Conservation (phyloP, 177 flowering plant species). For the Vitis hybrid region DNA sequence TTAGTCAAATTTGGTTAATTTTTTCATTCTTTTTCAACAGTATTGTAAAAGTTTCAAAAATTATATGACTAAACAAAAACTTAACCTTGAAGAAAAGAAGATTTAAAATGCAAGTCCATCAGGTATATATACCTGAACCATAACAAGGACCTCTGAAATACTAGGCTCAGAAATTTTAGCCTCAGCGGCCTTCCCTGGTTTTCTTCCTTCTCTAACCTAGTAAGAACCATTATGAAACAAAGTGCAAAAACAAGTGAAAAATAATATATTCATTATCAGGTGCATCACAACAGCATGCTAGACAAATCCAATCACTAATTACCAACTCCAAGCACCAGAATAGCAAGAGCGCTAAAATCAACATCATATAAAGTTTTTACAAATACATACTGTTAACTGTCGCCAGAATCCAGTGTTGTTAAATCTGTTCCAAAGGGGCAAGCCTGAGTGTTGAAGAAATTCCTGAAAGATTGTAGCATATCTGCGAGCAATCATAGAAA, state of each 20-base stretch:
- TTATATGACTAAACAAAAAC: not conserved
- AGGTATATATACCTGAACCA: constrained; percentile 69
- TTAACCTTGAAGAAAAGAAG: not conserved
- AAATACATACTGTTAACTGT: constrained; percentile 72
- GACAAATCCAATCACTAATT: not conserved
- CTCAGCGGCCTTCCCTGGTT: constrained; percentile 29
- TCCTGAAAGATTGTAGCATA: constrained; percentile 82
- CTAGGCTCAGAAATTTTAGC: constrained; percentile 36
- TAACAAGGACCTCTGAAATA: constrained; percentile 85
- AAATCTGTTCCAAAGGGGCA: constrained; percentile 90
- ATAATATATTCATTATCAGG: not conserved
- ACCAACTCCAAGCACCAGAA: not conserved
- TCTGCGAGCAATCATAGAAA: constrained; percentile 65
- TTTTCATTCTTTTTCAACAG: not conserved
- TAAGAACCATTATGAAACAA: not conserved
- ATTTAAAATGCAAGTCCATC: not conserved
- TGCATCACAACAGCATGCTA: not conserved
- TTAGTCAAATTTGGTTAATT: not conserved
- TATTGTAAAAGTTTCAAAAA: not conserved
- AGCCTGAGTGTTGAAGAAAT: constrained; percentile 60
- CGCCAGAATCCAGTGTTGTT: constrained; percentile 95
- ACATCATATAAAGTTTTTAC: not conserved
- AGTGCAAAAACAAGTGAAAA: not conserved
- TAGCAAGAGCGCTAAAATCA: not conserved
- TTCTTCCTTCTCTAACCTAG: constrained; percentile 93